Evolutionary conservation across 805 yeast genomes (phyloP).

Genomic region (Wickerhamomyces hampshirensis): DNA sequence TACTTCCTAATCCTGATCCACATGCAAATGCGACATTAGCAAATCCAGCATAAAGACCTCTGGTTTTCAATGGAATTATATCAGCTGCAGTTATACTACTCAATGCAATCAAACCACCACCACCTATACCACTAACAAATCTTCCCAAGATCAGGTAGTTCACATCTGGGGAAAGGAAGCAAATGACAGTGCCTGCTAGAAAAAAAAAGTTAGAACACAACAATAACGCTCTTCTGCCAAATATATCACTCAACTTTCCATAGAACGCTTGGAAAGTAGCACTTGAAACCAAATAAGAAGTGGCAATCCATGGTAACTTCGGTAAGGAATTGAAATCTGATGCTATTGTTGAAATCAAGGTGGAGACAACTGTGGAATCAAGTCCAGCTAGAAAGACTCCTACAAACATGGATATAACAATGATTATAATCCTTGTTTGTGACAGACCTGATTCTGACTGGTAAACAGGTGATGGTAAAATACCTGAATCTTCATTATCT

Average conservation of each 20-base stretch:
- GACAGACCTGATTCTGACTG: too few species aligned
- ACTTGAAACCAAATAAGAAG: conserved; percentile 58
- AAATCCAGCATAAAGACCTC: conserved; percentile 79
- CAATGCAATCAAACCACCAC: conserved; percentile 77
- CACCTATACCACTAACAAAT: conserved; percentile 78
- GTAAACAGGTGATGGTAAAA: too few species aligned
- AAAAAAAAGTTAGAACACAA: conserved; percentile 48
- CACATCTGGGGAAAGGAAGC: conserved; percentile 41
- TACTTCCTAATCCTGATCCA: conserved; percentile 74
- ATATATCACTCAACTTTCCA: conserved; percentile 70
- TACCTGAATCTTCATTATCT: too few species aligned
- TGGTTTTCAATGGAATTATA: conserved; percentile 63
- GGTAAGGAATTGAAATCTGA: conserved; percentile 60
- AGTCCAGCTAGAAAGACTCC: conserved; percentile 54
- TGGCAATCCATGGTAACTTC: conserved; percentile 65
- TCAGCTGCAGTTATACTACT: conserved; percentile 73
- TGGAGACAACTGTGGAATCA: conserved; percentile 62
- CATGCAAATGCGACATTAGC: conserved; percentile 72
- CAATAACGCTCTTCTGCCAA: conserved; percentile 53
- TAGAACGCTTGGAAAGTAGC: conserved; percentile 68
- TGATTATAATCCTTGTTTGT: conserved; percentile 24
- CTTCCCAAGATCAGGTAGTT: conserved; percentile 46
- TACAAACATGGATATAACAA: conserved; percentile 37
- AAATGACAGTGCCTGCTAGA: conserved; percentile 48
- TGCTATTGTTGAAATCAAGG: conserved; percentile 58